A percentile compares a stretch with the other conserved stretches of the same genome.
phyloP scores from a whole-genome alignment of 805 yeast species.

The Candida morakotiae region DNA sequence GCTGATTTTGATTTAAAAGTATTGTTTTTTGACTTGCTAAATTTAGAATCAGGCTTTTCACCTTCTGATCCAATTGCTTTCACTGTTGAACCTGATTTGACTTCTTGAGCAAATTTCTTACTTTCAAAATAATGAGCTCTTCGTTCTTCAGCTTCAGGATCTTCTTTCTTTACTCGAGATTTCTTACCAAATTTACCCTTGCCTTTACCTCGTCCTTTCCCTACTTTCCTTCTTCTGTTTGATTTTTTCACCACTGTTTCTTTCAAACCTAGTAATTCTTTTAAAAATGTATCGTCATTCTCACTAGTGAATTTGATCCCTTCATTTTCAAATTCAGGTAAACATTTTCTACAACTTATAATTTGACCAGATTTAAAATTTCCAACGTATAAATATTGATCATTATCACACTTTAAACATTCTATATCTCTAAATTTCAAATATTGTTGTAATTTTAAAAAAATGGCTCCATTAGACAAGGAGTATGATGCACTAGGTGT shows the following conservation, averaged over 20 bases:
- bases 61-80: slow-evolving; percentile 33
- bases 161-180: slow-evolving; percentile 17
- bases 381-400: slow-evolving; percentile 36
- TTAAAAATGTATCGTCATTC: slow-evolving; percentile 43
- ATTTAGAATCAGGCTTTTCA: neutral
- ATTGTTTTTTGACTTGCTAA: neutral
- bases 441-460: slow-evolving; percentile 45
- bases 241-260: slow-evolving; percentile 25
- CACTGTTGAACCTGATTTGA: slow-evolving; percentile 36
- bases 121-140: slow-evolving; percentile 33
- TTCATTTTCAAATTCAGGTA: slow-evolving; percentile 16
- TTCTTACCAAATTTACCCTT: slow-evolving; percentile 6
- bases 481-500: slow-evolving; percentile 49
- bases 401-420: slow-evolving; percentile 44
- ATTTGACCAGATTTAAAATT: slow-evolving; percentile 9
- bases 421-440: slow-evolving; percentile 46
- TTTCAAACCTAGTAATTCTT: slow-evolving; percentile 45
- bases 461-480: slow-evolving; percentile 52
- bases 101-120: slow-evolving; percentile 25
- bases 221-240: slow-evolving; percentile 35
- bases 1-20: neutral
- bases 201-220: slow-evolving; percentile 14
- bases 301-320: slow-evolving; percentile 36
- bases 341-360: slow-evolving; percentile 44
- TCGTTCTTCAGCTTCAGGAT: slow-evolving; percentile 31